Base-by-base conservation (phyloP, 768 basidiomycete species). In the Boletus reticuloceps region DNA sequence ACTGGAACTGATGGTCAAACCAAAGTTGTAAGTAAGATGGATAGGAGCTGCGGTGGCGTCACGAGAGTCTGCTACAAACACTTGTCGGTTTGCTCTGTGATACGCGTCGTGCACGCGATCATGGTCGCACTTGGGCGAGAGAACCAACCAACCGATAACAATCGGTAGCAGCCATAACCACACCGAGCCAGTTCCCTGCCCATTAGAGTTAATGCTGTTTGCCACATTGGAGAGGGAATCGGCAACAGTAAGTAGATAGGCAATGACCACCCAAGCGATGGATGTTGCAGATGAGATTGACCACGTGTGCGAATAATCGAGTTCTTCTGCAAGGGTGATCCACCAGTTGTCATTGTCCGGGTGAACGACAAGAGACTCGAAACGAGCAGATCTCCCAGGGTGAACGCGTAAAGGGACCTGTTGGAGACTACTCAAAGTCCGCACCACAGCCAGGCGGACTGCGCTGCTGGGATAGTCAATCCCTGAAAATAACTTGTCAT, bases 121-220 rank as follows among this genome's bases (percentile, higher is more conserved):
- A 5, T 66, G 64, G 55, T 77, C 73, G 47, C 74, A 75, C 54
- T 77, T 72, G 0, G 77, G 76, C 0, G 76, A 74, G 8, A 77
- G 55, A 46, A 75, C 66, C 9, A 78, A 58, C 73, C 77, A 79
- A 5, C 76, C 73, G 4, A 73, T 58, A 11, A 77, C 71, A 6
- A 79, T 57, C 0, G 77, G 70, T 9, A 79, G 39, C 19, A 79
- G 66, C 76, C 77, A 80, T 8, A 79, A 57, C 77, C 76, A 80
- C 16, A 73, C 61, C 3, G 73, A 72, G 5, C 73, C 76, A 8
- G 74, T 72, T 19, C 69, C 73, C 49, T 76, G 69, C 0, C 77
- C 76, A 34, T 67, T 74, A 1, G 68, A 64, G 27, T 70, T 62
- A 3, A 76, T 58, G 17, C 62, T 38, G 5, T 58, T 51, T 11